Evolutionary conservation across 225 moss, liverwort and hornwort genomes (phyloP).

Genomic region (Bryum argenteum): DNA sequence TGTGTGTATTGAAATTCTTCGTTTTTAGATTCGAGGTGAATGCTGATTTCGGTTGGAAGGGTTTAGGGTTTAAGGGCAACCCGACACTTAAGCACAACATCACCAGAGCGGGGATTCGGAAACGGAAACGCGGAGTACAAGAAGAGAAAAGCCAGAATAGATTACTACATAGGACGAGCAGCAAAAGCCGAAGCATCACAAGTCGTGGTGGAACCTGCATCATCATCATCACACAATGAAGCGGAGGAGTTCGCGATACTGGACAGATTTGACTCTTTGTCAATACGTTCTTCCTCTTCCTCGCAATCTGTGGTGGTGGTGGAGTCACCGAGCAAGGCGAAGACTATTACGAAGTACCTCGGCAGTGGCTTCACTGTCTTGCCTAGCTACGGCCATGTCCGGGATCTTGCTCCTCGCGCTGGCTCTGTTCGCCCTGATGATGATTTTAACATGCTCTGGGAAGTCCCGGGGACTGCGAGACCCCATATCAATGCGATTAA

Average conservation of each 20-base stretch:
- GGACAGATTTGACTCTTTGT: no score
- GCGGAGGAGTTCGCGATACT: no score
- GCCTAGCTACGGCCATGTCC: conserved; percentile 93
- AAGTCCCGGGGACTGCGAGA: conserved; percentile 85
- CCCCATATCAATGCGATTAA: conserved; percentile 88
- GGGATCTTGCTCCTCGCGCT: conserved; percentile 85
- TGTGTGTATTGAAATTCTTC: no score
- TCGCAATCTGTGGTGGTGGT: conserved; percentile 75
- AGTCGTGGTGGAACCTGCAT: no score
- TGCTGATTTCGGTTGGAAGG: conserved; percentile 24
- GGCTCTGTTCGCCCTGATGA: conserved; percentile 93
- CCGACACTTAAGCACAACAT: conserved; percentile 26
- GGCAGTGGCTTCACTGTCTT: conserved; percentile 78
- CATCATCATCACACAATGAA: no score
- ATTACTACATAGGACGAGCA: no score
- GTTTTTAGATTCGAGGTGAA: no score
- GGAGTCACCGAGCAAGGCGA: conserved; percentile 96
- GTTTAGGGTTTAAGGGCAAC: conserved; percentile 44
- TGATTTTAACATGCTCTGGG: conserved; percentile 90
- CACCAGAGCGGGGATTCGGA: conserved; percentile 23
- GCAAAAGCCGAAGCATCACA: no score
- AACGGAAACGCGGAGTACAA: conserved; percentile 23
- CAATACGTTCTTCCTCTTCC: no score
- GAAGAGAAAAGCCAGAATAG: conserved; percentile 25
- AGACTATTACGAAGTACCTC: conserved; percentile 90